These are phyloP conservation scores for Fraxinus quadrangulata DNA, from an alignment of 257 asterid genomes.

Conservation along the genomic window DNA sequence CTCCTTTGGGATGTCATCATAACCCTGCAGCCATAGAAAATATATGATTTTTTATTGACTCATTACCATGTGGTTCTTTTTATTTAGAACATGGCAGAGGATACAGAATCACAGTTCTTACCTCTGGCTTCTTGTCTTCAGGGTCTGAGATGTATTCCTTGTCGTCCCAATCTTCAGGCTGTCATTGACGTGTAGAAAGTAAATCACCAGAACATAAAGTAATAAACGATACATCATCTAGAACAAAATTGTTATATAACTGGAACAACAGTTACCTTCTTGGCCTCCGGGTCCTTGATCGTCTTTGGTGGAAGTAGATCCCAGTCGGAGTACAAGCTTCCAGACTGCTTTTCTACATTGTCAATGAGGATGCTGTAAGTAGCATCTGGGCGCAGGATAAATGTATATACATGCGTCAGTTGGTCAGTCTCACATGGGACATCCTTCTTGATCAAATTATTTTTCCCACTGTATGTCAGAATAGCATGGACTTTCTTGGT, in stretches of 20 bases:
- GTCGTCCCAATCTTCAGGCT: slow-evolving; percentile 1
- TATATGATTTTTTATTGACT: not conserved
- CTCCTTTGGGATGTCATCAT: slow-evolving; percentile 94
- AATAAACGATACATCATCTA: not conserved
- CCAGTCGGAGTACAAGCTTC: slow-evolving; percentile 96
- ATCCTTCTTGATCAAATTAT: slow-evolving; percentile 86
- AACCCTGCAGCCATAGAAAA: slow-evolving; percentile 53
- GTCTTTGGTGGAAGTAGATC: slow-evolving; percentile 83
- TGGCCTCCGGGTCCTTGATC: slow-evolving; percentile 95
- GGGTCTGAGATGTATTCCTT: slow-evolving; percentile 5
- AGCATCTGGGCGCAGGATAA: slow-evolving; percentile 92
- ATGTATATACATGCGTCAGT: slow-evolving; percentile 90
- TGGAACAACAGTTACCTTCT: slow-evolving; percentile 54
- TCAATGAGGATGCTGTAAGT: slow-evolving; percentile 90
- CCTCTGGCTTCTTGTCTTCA: slow-evolving; percentile 10
- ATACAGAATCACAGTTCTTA: not conserved
- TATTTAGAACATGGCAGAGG: not conserved
- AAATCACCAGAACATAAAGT: not conserved
- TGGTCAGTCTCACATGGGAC: slow-evolving; percentile 99
- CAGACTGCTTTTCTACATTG: slow-evolving; percentile 89
- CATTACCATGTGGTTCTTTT: not conserved
- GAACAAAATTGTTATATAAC: not conserved
- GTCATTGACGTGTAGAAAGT: slow-evolving; percentile 1
- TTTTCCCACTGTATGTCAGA: slow-evolving; percentile 62
- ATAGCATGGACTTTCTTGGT: slow-evolving; percentile 94